Evolutionary conservation across 1,139 yeast species (phyloP), one percentile per base, ranked within the genome.

Genomic region (Candida tropicalis): DNA sequence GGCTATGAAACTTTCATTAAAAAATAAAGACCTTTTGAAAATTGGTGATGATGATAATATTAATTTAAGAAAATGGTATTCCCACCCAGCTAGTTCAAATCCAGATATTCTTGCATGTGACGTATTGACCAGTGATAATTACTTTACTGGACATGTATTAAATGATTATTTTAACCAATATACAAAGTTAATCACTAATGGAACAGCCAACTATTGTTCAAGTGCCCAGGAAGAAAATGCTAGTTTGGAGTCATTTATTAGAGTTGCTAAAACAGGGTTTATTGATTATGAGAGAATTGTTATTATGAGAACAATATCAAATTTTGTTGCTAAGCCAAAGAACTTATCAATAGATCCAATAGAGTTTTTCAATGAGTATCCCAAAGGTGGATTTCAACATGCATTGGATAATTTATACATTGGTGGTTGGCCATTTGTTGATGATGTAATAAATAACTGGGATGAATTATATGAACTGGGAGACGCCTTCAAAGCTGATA

Each of bases 171-270:
- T 80, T 57, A 58, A 70, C 24, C 68, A 70, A 56, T 77, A 67
- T 56, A 71, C 84, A 28, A 49, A 56, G 20, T 56, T 80, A 51
- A 62, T 81, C 59, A 76, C 86, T 49, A 82, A 82, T 55, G 82
- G 81, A 40, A 70, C 84, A 37, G 84, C 81, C 20, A 65, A 63
- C 22, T 82, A 81, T 66, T 79, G 86, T 60, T 60, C 82, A 28
- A 77, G 84, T 38, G 86, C 84, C 43, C 86, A 81, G 62, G 88
- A 82, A 62, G 87, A 82, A 58, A 79, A 81, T 57, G 87, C 87
- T 26, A 70, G 84, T n/a, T 73, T 82, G 55, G 85, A 82, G 59
- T 80, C 82, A 4, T 62, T 82, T 47, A 57, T 78, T 33, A 76
- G 88, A 65, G 70, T 77, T 56, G 77, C 79, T 50, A 67, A 65